These are phyloP conservation scores for Phytophthora pisi DNA, from an alignment of 352 stramenopile species.

Conservation along the genomic window DNA sequence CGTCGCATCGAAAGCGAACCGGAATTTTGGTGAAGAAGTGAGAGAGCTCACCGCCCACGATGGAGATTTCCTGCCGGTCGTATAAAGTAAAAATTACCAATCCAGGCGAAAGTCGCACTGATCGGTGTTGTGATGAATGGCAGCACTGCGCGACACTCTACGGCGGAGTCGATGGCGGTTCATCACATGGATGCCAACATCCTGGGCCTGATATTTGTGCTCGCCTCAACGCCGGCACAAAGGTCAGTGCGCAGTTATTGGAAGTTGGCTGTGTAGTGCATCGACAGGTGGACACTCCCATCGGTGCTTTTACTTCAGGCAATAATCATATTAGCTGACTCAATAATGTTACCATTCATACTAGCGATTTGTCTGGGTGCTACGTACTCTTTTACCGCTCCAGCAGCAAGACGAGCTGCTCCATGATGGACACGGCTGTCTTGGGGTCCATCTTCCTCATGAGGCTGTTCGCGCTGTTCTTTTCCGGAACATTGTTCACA, in stretches of 20 bases:
- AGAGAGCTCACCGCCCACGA: neutral
- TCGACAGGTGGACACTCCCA: too few relatives aligned
- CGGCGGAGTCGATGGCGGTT: neutral
- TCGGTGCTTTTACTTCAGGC: neutral
- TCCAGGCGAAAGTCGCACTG: neutral
- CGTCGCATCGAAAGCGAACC: too few relatives aligned
- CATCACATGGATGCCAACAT: neutral
- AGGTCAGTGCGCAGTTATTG: neutral
- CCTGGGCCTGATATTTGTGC: neutral
- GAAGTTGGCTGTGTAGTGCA: too few relatives aligned
- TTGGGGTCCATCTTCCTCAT: conserved; percentile 78
- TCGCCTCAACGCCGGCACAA: neutral
- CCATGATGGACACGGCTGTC: conserved; percentile 56
- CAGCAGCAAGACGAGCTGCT: conserved; percentile 52
- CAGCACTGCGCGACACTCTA: neutral
- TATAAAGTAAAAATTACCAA: neutral
- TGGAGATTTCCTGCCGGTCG: neutral
- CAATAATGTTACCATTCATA: neutral
- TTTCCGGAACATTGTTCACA: conserved; percentile 34
- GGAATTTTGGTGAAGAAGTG: neutral
- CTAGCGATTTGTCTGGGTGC: neutral
- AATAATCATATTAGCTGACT: neutral
- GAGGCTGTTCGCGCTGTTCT: conserved; percentile 38
- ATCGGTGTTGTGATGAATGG: neutral
- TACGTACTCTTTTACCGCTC: conserved; percentile 27